Percentiles rank a stretch among this genome's conserved stretches.
Conservation (phyloP, 2,329 filamentous ascomycete species). For the Pleoardoris graminearum region DNA sequence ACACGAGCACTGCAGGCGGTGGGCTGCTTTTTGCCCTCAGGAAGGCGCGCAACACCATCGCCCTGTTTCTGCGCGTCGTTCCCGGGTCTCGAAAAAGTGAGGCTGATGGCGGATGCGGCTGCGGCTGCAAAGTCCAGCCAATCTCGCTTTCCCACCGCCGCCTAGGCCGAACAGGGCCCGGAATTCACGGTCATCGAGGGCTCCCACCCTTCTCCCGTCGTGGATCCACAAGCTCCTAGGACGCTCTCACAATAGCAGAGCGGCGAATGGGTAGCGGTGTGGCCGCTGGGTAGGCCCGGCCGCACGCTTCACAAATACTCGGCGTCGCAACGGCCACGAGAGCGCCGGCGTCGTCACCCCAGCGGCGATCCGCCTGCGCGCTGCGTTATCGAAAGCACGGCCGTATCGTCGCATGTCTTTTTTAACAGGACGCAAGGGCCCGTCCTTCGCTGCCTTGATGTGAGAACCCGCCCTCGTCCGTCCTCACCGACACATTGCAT, state of each 20-base stretch:
- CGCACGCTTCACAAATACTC: conserved; percentile 33
- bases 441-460: conserved; percentile 23
- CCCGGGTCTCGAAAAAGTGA: conserved; percentile 29
- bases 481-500: conserved; percentile 23
- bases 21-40: conserved; percentile 5
- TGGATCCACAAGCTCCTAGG: conserved; percentile 23
- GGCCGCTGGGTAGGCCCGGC: conserved; percentile 30
- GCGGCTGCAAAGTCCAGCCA: conserved; percentile 21
- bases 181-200: conserved; percentile 18
- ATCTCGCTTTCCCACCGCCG: conserved; percentile 21
- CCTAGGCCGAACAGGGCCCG: conserved; percentile 19
- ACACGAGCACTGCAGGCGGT: conserved; percentile 1
- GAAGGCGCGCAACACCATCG: conserved; percentile 22
- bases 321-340: conserved; percentile 20
- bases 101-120: conserved; percentile 29
- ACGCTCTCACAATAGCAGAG: conserved; percentile 19
- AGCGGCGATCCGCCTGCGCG: conserved; percentile 32
- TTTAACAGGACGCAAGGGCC: conserved; percentile 43
- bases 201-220: conserved; percentile 17
- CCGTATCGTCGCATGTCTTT: conserved; percentile 31
- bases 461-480: conserved; percentile 9
- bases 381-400: conserved; percentile 28
- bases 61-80: conserved; percentile 25
- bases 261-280: conserved; percentile 34
- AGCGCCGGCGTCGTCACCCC: conserved; percentile 26